Conservation (phyloP, 441 rosid genomes). For the Viola pubescens region DNA sequence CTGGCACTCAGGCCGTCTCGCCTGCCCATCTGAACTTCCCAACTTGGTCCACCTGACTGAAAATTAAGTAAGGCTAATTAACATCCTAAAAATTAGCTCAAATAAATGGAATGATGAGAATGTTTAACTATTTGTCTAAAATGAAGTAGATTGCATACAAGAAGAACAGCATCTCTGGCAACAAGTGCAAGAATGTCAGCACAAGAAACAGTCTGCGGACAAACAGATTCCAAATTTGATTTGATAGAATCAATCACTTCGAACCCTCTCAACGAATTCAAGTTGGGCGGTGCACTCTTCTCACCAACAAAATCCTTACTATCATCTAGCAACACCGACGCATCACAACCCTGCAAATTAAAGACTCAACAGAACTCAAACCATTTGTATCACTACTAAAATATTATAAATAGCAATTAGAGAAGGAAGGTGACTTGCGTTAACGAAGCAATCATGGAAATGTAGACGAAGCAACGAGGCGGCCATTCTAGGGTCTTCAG, state of each 20-base stretch:
- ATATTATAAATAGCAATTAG: not conserved
- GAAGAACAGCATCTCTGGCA: conserved; percentile 66
- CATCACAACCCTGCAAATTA: conserved; percentile 70
- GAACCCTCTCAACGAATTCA: conserved; percentile 77
- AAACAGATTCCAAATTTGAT: conserved; percentile 52
- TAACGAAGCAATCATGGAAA: conserved; percentile 74
- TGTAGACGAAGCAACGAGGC: conserved; percentile 41
- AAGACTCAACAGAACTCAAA: not conserved
- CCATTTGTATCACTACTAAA: not conserved
- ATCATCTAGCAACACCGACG: conserved; percentile 71
- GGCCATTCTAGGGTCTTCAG: conserved; percentile 70
- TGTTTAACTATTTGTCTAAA: not conserved
- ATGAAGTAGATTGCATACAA: conserved; percentile 26
- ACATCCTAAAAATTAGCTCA: not conserved
- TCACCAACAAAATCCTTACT: conserved; percentile 51
- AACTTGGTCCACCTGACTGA: conserved; percentile 80
- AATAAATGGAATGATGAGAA: not conserved
- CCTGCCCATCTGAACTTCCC: conserved; percentile 80
- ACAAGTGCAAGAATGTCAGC: conserved; percentile 71
- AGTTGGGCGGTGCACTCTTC: conserved; percentile 71
- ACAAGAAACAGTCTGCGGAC: conserved; percentile 71
- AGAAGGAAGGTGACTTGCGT: conserved; percentile 35
- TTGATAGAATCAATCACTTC: conserved; percentile 70
- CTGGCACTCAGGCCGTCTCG: conserved; percentile 57
- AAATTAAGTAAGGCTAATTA: conserved; percentile 2